A percentile compares a stretch with the other conserved stretches of the same genome.
These are phyloP conservation scores for Tuber brumale DNA, from an alignment of 495 filamentous ascomycete species.

Conservation along the genomic window DNA sequence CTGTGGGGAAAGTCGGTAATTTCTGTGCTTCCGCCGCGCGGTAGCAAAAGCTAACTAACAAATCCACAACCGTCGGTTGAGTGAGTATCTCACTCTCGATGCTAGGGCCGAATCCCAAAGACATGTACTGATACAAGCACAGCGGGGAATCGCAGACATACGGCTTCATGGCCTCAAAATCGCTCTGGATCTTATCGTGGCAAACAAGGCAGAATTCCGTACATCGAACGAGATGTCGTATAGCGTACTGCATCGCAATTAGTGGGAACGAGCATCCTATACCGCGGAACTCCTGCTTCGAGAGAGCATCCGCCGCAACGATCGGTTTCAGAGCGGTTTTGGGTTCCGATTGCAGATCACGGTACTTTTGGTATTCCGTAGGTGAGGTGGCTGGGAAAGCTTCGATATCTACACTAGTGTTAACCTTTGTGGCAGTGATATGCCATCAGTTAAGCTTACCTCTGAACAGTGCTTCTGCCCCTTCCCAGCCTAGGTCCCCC, in stretches of 20 bases:
- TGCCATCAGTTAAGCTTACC: slow-evolving; percentile 33
- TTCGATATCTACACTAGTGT: neutral
- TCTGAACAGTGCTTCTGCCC: slow-evolving; percentile 55
- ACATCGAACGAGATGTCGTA: slow-evolving; percentile 74
- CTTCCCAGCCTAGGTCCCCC: slow-evolving; percentile 58
- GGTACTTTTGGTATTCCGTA: neutral
- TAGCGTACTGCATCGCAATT: slow-evolving; percentile 68
- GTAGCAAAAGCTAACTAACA: slow-evolving; percentile 79
- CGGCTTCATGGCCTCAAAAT: slow-evolving; percentile 81
- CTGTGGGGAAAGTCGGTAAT: slow-evolving; percentile 60
- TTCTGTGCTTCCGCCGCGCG: slow-evolving; percentile 47
- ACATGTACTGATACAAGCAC: slow-evolving; percentile 88
- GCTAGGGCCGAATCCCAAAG: slow-evolving; percentile 75
- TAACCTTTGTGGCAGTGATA: neutral
- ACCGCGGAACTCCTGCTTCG: slow-evolving; percentile 21
- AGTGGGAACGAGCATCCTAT: slow-evolving; percentile 58
- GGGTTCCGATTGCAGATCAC: neutral
- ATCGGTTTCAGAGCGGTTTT: slow-evolving; percentile 40
- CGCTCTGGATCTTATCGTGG: slow-evolving; percentile 61
- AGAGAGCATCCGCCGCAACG: slow-evolving; percentile 52
- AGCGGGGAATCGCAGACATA: slow-evolving; percentile 78
- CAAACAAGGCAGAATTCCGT: slow-evolving; percentile 86
- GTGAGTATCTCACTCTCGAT: slow-evolving; percentile 77
- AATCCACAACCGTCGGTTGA: slow-evolving; percentile 77
- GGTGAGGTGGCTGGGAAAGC: neutral